Evolutionary conservation across 805 yeast genomes (phyloP).

Genomic region (Scheffersomyces ergatensis): DNA sequence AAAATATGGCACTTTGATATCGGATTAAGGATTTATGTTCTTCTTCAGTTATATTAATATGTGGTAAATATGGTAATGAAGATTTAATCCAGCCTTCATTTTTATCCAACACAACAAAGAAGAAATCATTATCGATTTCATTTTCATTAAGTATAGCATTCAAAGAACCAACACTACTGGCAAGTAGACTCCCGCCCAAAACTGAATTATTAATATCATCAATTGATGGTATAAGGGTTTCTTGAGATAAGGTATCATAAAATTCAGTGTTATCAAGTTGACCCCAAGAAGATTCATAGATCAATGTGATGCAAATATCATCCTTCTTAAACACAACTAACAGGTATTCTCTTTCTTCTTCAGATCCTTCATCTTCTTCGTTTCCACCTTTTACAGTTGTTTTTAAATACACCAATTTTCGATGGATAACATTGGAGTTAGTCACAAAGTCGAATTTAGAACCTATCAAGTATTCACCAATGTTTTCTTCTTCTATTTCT

Average conservation of each 20-base stretch:
- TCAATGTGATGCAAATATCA: constrained; percentile 19
- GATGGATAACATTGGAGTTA: constrained; percentile 12
- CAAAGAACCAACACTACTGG: constrained; percentile 28
- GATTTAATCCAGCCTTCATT: constrained; percentile 22
- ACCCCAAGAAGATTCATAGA: constrained; percentile 27
- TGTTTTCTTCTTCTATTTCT: constrained; percentile 8
- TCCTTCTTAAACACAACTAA: constrained; percentile 26
- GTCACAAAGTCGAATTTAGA: constrained; percentile 5
- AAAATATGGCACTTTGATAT: constrained; percentile 28
- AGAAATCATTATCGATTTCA: constrained; percentile 33
- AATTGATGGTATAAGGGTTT: constrained; percentile 16
- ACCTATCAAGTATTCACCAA: constrained; percentile 26
- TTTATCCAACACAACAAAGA: constrained; percentile 32
- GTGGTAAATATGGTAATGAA: constrained; percentile 36
- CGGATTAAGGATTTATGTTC: constrained; percentile 8
- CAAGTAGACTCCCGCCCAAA: constrained; percentile 16
- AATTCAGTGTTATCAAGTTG: constrained; percentile 21
- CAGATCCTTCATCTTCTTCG: constrained; percentile 4
- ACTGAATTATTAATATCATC: constrained; percentile 18
- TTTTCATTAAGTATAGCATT: constrained; percentile 16
- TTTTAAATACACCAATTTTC: constrained; percentile 24
- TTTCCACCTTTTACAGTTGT: constrained; percentile 3
- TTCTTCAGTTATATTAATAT: constrained; percentile 6
- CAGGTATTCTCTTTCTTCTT: constrained; percentile 22
- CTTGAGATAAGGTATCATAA: constrained; percentile 16